These are phyloP conservation scores for Zygosaccharomyces lentus DNA, from an alignment of 805 yeast species.

Conservation along the genomic window DNA sequence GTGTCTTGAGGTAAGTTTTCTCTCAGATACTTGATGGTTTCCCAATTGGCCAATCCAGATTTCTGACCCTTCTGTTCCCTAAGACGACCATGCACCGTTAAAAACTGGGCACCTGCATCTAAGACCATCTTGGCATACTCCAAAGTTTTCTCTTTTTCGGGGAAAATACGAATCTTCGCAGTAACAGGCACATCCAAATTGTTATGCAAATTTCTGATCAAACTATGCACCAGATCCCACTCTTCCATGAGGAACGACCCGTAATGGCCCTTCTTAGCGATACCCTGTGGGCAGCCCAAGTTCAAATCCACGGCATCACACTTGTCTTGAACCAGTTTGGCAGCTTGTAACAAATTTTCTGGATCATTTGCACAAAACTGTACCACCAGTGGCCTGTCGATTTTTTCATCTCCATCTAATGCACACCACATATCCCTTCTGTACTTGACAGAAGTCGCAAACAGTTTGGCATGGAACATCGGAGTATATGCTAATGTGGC, in stretches of 20 bases:
- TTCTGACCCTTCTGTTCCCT: slow-evolving; percentile 97
- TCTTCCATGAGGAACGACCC: slow-evolving; percentile 97
- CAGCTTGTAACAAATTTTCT: slow-evolving; percentile 75
- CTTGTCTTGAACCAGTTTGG: slow-evolving; percentile 67
- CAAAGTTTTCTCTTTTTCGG: slow-evolving; percentile 75
- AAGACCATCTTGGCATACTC: slow-evolving; percentile 86
- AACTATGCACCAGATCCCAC: slow-evolving; percentile 73
- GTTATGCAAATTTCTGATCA: slow-evolving; percentile 69
- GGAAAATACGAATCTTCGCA: slow-evolving; percentile 88
- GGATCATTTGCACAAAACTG: slow-evolving; percentile 98
- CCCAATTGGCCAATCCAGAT: slow-evolving; percentile 96
- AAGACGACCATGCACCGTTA: slow-evolving; percentile 93
- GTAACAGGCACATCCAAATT: slow-evolving; percentile 85
- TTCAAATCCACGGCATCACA: slow-evolving; percentile 97
- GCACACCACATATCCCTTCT: slow-evolving; percentile 68
- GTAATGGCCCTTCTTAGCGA: slow-evolving; percentile 89
- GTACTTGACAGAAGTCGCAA: slow-evolving; percentile 80
- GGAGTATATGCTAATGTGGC: slow-evolving; percentile 95
- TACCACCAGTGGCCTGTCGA: slow-evolving; percentile 83
- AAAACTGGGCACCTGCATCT: slow-evolving; percentile 90
- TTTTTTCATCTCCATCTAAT: slow-evolving; percentile 62
- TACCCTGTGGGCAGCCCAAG: slow-evolving; percentile 97
- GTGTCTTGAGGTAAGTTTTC: slow-evolving; percentile 75
- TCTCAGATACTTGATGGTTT: slow-evolving; percentile 62
- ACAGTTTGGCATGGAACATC: slow-evolving; percentile 89